phyloP scores from a whole-genome alignment of 1,284 basidiomycete species.

The Boletus semigastroideus region DNA sequence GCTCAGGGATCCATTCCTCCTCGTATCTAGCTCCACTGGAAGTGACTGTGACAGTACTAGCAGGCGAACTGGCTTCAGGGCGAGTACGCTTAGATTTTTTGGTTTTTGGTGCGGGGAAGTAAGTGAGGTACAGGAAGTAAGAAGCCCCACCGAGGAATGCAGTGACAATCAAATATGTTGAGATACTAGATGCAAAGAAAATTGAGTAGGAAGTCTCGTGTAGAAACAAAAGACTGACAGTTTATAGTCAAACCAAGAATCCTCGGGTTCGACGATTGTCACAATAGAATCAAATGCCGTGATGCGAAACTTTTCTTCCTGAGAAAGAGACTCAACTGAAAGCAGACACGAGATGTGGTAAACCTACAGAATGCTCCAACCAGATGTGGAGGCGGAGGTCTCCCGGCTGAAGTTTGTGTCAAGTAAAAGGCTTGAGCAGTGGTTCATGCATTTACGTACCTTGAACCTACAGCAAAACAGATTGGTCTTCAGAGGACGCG shows the following conservation, averaged over 20 bases:
- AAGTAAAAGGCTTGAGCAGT: background rate
- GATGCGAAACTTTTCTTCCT: constrained; percentile 61
- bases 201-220: constrained; percentile 3
- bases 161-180: constrained; percentile 75
- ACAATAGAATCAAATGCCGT: constrained; percentile 79
- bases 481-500: constrained; percentile 9
- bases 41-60: constrained; percentile 62
- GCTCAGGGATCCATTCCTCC: constrained; percentile 91
- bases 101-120: constrained; percentile 55
- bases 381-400: constrained; percentile 79
- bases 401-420: constrained; percentile 52
- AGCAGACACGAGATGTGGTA: constrained; percentile 1
- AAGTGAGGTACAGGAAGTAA: constrained; percentile 69
- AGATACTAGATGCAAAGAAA: constrained; percentile 49
- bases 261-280: constrained; percentile 78
- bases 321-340: constrained; percentile 8
- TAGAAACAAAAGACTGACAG: constrained; percentile 49
- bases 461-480: constrained; percentile 52
- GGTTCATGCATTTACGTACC: constrained; percentile 36
- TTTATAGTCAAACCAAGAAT: constrained; percentile 79
- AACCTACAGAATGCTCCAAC: constrained; percentile 64
- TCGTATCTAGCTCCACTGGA: constrained; percentile 76
- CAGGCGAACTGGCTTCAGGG: constrained; percentile 52
- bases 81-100: constrained; percentile 37
- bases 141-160: constrained; percentile 62